These are phyloP conservation scores for Alternaria gansuensis DNA, from an alignment of 2,329 filamentous ascomycete genomes.

Conservation along the genomic window DNA sequence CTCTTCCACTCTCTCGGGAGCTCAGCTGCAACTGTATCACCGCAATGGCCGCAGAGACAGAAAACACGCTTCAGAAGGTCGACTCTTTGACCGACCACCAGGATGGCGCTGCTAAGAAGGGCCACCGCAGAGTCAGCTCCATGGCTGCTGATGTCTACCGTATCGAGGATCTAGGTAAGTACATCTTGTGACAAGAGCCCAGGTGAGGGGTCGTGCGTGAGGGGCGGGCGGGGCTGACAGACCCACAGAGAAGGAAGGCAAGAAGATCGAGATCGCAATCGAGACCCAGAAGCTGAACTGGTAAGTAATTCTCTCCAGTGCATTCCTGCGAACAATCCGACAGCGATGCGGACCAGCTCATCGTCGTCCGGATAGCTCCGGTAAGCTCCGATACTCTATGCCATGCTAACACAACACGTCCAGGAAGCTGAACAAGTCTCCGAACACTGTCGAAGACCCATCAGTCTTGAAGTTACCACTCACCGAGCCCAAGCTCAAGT, in stretches of 20 bases:
- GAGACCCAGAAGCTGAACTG: slow-evolving; percentile 91
- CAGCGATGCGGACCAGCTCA: slow-evolving; percentile 4
- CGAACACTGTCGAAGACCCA: slow-evolving; percentile 79
- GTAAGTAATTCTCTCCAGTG: slow-evolving; percentile 62
- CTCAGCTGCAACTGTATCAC: slow-evolving; percentile 21
- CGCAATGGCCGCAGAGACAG: slow-evolving; percentile 63
- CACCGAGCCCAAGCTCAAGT: slow-evolving; percentile 84
- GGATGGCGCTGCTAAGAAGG: slow-evolving; percentile 71
- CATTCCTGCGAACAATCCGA: neutral
- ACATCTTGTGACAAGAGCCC: slow-evolving; percentile 20
- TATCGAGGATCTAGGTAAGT: slow-evolving; percentile 84
- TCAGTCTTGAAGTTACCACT: slow-evolving; percentile 83
- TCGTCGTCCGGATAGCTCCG: slow-evolving; percentile 22
- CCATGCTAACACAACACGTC: slow-evolving; percentile 28
- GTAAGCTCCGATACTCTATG: slow-evolving; percentile 4
- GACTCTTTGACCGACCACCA: slow-evolving; percentile 83
- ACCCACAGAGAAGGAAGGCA: slow-evolving; percentile 73
- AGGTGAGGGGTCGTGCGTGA: slow-evolving; percentile 31
- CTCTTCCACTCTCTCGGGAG: slow-evolving; percentile 17
- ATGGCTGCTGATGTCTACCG: slow-evolving; percentile 77
- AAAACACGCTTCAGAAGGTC: slow-evolving; percentile 77
- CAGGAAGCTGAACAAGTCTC: slow-evolving; percentile 95
- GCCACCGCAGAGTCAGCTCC: slow-evolving; percentile 76
- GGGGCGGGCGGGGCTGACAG: slow-evolving; percentile 49
- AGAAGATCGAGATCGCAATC: slow-evolving; percentile 74